These are phyloP conservation scores for Phlebiopsis flavidoalba DNA, from an alignment of 768 basidiomycete species.

Conservation along the genomic window DNA sequence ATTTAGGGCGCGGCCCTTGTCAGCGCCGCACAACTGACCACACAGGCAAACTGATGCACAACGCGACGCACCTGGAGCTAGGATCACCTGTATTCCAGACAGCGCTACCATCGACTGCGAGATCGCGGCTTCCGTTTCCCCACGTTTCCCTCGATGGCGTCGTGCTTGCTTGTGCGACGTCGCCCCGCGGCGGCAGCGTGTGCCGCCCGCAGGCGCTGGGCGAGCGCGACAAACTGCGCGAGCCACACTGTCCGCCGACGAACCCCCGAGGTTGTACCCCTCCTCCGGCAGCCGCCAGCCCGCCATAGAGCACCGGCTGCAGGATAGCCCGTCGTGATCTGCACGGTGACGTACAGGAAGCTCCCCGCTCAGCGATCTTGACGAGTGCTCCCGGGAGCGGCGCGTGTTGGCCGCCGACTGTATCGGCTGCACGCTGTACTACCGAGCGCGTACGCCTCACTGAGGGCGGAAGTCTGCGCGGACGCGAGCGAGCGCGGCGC, in stretches of 20 bases:
- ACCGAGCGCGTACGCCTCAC: constrained; percentile 44
- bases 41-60: too few relatives aligned
- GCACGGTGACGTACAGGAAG: constrained; percentile 81
- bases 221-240: constrained; percentile 71
- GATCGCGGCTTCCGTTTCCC: constrained; percentile 35
- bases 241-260: constrained; percentile 82
- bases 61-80: constrained; percentile 52
- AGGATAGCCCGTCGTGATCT: constrained; percentile 91
- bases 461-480: constrained; percentile 59
- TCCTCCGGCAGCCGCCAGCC: constrained; percentile 72
- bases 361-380: constrained; percentile 86
- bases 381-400: constrained; percentile 78
- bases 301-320: constrained; percentile 80
- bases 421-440: too few relatives aligned
- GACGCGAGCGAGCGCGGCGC: constrained; percentile 25
- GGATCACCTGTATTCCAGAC: too few relatives aligned
- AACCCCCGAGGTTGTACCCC: constrained; percentile 70
- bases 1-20: too few relatives aligned
- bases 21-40: constrained; percentile 7
- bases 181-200: constrained; percentile 11
- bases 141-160: constrained; percentile 44
- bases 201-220: constrained; percentile 41
- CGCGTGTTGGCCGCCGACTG: constrained; percentile 44
- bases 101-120: constrained; percentile 65
- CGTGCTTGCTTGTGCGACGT: constrained; percentile 3